Conservation (phyloP, 1,284 basidiomycete genomes). For the Pyrrhoderma noxium region DNA sequence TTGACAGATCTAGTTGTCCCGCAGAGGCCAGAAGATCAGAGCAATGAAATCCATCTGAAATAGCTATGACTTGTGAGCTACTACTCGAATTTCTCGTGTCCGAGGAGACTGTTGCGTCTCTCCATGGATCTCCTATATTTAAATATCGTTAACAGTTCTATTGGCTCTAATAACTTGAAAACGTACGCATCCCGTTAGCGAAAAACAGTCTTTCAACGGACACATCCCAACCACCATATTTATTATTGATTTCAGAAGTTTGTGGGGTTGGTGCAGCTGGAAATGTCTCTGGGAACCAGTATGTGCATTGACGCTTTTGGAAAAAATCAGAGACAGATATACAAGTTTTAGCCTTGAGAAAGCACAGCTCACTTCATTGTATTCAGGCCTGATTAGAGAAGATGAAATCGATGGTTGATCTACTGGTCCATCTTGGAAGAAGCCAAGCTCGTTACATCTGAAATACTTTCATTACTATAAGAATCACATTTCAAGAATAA, state of each 20-base stretch:
- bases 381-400: slow-evolving; percentile 49
- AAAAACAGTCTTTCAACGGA: slow-evolving; percentile 54
- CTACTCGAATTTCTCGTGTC: slow-evolving; percentile 39
- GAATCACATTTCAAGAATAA: no score
- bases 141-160: slow-evolving; percentile 8
- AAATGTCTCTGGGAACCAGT: slow-evolving; percentile 53
- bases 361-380: slow-evolving; percentile 37
- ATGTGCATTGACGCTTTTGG: slow-evolving; percentile 57
- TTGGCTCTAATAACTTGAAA: slow-evolving; percentile 11
- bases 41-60: slow-evolving; percentile 58
- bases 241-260: slow-evolving; percentile 36
- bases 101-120: slow-evolving; percentile 58
- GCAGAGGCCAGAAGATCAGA: slow-evolving; percentile 46
- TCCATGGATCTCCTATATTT: slow-evolving; percentile 61
- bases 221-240: slow-evolving; percentile 58
- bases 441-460: slow-evolving; percentile 66
- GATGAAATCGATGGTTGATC: slow-evolving; percentile 44
- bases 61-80: slow-evolving; percentile 46
- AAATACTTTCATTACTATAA: neutral
- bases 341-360: neutral
- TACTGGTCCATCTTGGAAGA: slow-evolving; percentile 52
- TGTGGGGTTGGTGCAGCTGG: slow-evolving; percentile 32
- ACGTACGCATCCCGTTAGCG: slow-evolving; percentile 57
- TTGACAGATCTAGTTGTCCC: slow-evolving; percentile 41
- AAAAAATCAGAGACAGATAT: neutral